phyloP scores from a whole-genome alignment of 345 rosid genomes.

The Moricandia arvensis region DNA sequence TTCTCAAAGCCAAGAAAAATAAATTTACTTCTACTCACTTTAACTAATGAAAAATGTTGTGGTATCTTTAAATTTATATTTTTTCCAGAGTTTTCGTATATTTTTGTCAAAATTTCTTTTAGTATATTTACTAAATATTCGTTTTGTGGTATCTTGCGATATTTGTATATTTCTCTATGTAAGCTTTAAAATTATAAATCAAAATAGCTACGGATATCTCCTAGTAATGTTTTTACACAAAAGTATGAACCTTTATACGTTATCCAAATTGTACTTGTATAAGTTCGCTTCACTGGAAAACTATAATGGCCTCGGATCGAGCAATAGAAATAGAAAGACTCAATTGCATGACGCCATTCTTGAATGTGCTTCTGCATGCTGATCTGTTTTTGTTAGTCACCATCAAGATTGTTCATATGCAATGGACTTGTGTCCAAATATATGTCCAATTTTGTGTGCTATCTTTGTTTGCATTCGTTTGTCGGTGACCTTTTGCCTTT shows the following conservation, averaged over 20 bases:
- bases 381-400: neutral
- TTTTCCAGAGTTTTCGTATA: neutral
- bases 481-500: slow-evolving; percentile 31
- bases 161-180: neutral
- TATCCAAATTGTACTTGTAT: neutral
- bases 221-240: neutral
- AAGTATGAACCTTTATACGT: neutral
- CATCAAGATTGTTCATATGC: slow-evolving; percentile 5
- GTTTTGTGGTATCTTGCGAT: neutral
- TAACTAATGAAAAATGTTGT: neutral
- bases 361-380: neutral
- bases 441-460: slow-evolving; percentile 34
- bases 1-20: neutral
- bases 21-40: neutral
- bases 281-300: neutral
- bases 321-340: neutral
- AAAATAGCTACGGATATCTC: neutral
- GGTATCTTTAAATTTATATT: neutral
- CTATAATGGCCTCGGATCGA: neutral
- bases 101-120: neutral
- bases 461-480: slow-evolving; percentile 35
- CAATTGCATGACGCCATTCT: neutral
- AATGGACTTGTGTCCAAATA: slow-evolving; percentile 4
- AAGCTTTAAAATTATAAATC: neutral
- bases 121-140: neutral